These are phyloP conservation scores for Brassica juncea DNA, from an alignment of 345 rosid species.

Conservation along the genomic window DNA sequence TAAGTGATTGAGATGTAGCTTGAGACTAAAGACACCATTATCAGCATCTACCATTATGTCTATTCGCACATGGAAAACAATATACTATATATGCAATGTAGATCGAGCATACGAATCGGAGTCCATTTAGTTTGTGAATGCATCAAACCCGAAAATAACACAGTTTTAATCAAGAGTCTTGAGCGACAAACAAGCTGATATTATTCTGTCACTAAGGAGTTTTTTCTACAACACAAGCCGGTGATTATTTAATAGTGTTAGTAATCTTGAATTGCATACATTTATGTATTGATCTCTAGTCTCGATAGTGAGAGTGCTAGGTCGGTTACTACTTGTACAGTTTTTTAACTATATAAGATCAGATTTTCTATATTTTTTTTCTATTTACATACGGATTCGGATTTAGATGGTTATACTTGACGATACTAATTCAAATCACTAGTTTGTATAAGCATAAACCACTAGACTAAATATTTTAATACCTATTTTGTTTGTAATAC, in stretches of 20 bases:
- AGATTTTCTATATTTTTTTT: too few relatives aligned
- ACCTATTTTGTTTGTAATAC: background rate
- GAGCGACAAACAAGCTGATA: slow-evolving; percentile 32
- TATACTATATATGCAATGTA: background rate
- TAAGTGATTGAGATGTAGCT: slow-evolving; percentile 38
- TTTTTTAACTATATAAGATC: too few relatives aligned
- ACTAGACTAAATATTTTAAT: background rate
- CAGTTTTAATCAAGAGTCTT: slow-evolving; percentile 22
- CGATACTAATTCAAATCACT: background rate
- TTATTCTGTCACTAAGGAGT: slow-evolving; percentile 2
- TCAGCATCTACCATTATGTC: slow-evolving; percentile 23
- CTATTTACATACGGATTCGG: too few relatives aligned
- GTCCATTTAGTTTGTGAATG: background rate
- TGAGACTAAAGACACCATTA: slow-evolving; percentile 36
- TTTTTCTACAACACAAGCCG: slow-evolving; percentile 3
- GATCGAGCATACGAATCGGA: slow-evolving; percentile 27
- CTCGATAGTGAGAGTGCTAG: background rate
- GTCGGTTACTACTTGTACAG: background rate
- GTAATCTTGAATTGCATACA: slow-evolving; percentile 3
- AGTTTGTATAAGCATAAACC: background rate
- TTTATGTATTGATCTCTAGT: background rate
- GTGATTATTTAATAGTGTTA: background rate
- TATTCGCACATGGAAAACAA: slow-evolving; percentile 22
- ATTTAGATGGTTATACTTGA: background rate
- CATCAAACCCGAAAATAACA: background rate